Evolutionary conservation across 1,284 basidiomycete species (phyloP), one percentile per base, ranked within the genome.

Genomic region (Lignosus rhinocerotis): DNA sequence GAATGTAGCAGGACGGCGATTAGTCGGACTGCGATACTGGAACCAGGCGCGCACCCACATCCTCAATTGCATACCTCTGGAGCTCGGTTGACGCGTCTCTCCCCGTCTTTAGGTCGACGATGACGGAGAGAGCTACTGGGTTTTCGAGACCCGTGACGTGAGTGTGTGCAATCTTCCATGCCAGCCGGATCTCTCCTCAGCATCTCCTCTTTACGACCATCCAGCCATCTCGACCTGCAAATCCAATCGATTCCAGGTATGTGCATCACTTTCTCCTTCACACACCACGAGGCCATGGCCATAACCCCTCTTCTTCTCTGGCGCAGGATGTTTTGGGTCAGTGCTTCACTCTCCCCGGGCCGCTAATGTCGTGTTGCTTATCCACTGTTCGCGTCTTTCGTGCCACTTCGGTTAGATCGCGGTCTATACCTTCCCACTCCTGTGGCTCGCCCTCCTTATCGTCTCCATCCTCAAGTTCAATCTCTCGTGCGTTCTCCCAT

Each of bases 21-120:
- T 98, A 11, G 95, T 97, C 10, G 95, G 95, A 11, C 76, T 98
- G 63, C 82, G 95, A 56, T 98, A 95, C 71, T 98, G 95, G 95
- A 98, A 97, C 72, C 94, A 97, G 74, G 94, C 86, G 45, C 39
- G 56, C 46, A 36, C 11, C 25, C 46, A 39, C 34, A 25, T 45
- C 2, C 42, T 39, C 30, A 62, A 10, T 3, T 53, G 34, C 19
- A 47, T 36, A 31, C 48, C 39, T 38, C 45, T 50, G 11, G 49
- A 30, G 25, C 16, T 14, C 21, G 31, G 41, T 42, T 52, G 30
- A 41, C 55, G 54, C 44, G 21, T 51, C 54, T 51, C 66, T 58
- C 48, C 34, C 68, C 33, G 16, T 60, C 44, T 58, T 36, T 56
- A 89, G 87, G 89, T 98, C 12, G 94, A 97, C 68, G 94, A 96